Conservation (phyloP, 2,329 filamentous ascomycete genomes). For the Torrubiellomyces zombiae region DNA sequence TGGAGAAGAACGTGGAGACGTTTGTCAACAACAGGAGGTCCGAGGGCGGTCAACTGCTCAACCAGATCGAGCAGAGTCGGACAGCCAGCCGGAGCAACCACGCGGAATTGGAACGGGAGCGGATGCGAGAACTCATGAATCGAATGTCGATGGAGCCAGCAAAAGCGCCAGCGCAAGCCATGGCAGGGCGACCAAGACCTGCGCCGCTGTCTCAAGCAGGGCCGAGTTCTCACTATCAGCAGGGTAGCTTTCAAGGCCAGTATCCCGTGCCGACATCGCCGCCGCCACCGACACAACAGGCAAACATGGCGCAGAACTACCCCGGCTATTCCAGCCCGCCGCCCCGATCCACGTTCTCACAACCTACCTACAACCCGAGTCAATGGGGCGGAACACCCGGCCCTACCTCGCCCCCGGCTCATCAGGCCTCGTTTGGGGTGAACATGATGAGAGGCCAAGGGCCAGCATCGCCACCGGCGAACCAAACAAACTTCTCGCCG, state of each 20-base stretch:
- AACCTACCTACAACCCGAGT: conserved; percentile 40
- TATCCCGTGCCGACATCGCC: conserved; percentile 43
- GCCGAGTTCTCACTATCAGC: conserved; percentile 31
- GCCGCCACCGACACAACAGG: no score
- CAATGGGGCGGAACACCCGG: conserved; percentile 40
- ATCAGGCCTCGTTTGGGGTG: conserved; percentile 34
- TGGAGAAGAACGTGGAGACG: conserved; percentile 89
- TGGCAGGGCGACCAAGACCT: conserved; percentile 13
- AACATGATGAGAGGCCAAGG: conserved; percentile 19
- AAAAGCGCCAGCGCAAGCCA: conserved; percentile 17
- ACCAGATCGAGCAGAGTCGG: conserved; percentile 70
- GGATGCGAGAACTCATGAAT: conserved; percentile 82
- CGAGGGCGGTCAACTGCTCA: conserved; percentile 79
- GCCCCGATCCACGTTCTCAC: conserved; percentile 27
- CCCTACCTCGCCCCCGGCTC: conserved; percentile 45
- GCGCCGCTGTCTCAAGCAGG: conserved; percentile 33
- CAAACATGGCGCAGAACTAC: conserved; percentile 25
- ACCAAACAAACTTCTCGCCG: conserved; percentile 34
- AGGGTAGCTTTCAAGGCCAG: conserved; percentile 36
- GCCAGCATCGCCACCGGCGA: conserved; percentile 39
- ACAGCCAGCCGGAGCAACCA: conserved; percentile 39
- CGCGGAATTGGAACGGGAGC: conserved; percentile 75
- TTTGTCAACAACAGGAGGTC: conserved; percentile 90
- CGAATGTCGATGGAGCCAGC: conserved; percentile 73
- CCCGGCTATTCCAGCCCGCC: conserved; percentile 23